Evolutionary conservation across 1,139 yeast species (phyloP), one percentile per base, ranked within the genome.

Genomic region (Arxiozyma telluris): DNA sequence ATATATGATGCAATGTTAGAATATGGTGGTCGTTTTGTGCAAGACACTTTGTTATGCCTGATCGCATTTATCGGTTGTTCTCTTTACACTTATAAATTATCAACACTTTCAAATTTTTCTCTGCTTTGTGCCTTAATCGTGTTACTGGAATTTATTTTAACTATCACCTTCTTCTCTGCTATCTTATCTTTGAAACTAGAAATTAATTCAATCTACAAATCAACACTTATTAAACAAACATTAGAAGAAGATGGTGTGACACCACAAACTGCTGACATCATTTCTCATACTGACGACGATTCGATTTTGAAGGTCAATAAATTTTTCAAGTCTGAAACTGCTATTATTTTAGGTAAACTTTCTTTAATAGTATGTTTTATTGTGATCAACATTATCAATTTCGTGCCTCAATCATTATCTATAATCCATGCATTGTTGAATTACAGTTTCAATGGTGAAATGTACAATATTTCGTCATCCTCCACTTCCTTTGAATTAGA

Each of bases 161-260:
- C 90, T 44, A 80, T 83, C 64, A 88, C 98, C 1, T 91, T 91
- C 70, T 93, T 79, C 70, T 78, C 96, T 17, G 93, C 97, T 2
- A 82, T 90, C 52, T 79, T 93, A 62, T 84, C 96, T 1, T 78
- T 93, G 70, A 93, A 93, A 71, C 82, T 94, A 47, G 98, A 94
- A 71, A 89, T 93, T 67, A 83, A 83, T 66, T 78, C 90, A 60
- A 96, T 95, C 57, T 89, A 93, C 71, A 83, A 91, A 61, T 87
- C 93, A 51, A 84, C 90, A 57, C 81, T 83, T 55, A 80, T 91
- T 67, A 84, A 87, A 66, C 83, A 81, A 61, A 93, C 90, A 23
- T 76, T 93, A 61, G 96, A 91, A 72, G 98, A 93, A 69, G 98
- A 94, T 64, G 98, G 98, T 23, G 81, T 93, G 45, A 79, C 89